phyloP scores from a whole-genome alignment of 805 yeast species.

The Wickerhamomyces mucosus region DNA sequence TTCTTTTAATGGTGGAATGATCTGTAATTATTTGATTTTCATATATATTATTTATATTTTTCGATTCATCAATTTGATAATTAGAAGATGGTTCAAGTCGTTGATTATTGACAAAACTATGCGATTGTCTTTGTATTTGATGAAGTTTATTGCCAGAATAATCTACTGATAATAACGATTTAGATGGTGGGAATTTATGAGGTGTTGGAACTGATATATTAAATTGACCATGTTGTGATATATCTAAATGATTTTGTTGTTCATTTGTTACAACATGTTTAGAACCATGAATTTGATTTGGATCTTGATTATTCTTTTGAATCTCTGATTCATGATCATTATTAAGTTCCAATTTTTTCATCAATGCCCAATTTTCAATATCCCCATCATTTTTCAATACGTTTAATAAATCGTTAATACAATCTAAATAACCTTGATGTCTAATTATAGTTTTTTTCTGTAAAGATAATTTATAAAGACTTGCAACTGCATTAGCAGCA shows the following conservation, averaged over 20 bases:
- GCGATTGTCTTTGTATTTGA: not conserved
- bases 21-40: not conserved
- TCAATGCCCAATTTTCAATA: slow-evolving; percentile 43
- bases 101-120: not conserved
- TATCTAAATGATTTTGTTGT: not conserved
- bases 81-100: not conserved
- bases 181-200: not conserved
- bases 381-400: slow-evolving; percentile 30
- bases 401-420: slow-evolving; percentile 45
- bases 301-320: not conserved
- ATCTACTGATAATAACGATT: not conserved
- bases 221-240: not conserved
- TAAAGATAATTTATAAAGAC: slow-evolving; percentile 49
- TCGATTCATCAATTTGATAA: not conserved
- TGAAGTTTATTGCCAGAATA: not conserved
- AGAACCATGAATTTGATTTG: not conserved
- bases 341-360: slow-evolving; percentile 35
- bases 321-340: slow-evolving; percentile 4
- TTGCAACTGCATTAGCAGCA: slow-evolving; percentile 66
- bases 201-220: not conserved
- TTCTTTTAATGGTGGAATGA: not conserved
- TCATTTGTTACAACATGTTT: not conserved
- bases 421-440: slow-evolving; percentile 51
- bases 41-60: not conserved
- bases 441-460: slow-evolving; percentile 35